phyloP scores from a whole-genome alignment of 1,284 basidiomycete genomes.

The Waitea zeae region DNA sequence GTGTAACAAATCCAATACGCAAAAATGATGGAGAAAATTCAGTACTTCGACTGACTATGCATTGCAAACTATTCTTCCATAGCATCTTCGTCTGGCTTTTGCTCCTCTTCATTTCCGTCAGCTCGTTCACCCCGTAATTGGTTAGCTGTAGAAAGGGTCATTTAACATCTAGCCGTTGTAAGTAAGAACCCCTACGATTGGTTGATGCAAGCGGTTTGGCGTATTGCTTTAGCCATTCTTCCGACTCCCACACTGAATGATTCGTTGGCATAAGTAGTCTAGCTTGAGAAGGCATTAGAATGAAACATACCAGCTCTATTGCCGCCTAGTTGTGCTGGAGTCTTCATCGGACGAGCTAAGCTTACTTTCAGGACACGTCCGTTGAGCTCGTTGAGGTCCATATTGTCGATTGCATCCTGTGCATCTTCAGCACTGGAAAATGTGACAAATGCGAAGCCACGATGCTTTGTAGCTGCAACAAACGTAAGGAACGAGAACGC shows the following conservation, averaged over 20 bases:
- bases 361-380: constrained; percentile 66
- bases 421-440: constrained; percentile 61
- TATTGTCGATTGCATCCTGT: constrained; percentile 78
- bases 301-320: constrained; percentile 46
- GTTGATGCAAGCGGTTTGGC: constrained; percentile 40
- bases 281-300: constrained; percentile 3
- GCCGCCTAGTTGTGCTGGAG: constrained; percentile 38
- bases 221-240: constrained; percentile 64
- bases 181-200: background rate
- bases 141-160: background rate
- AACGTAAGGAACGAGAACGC: constrained; percentile 2
- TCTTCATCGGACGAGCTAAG: constrained; percentile 57
- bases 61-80: background rate
- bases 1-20: constrained; percentile 2
- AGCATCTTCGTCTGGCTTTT: too few species aligned
- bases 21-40: too few species aligned
- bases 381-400: constrained; percentile 68
- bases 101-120: background rate
- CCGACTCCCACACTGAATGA: constrained; percentile 72
- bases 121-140: background rate
- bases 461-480: constrained; percentile 53
- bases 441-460: constrained; percentile 71
- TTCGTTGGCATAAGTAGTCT: constrained; percentile 1
- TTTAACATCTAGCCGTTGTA: background rate
- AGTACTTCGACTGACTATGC: too few species aligned